Evolutionary conservation across 2,329 filamentous ascomycete genomes (phyloP).

Genomic region (Xylaria sp.): DNA sequence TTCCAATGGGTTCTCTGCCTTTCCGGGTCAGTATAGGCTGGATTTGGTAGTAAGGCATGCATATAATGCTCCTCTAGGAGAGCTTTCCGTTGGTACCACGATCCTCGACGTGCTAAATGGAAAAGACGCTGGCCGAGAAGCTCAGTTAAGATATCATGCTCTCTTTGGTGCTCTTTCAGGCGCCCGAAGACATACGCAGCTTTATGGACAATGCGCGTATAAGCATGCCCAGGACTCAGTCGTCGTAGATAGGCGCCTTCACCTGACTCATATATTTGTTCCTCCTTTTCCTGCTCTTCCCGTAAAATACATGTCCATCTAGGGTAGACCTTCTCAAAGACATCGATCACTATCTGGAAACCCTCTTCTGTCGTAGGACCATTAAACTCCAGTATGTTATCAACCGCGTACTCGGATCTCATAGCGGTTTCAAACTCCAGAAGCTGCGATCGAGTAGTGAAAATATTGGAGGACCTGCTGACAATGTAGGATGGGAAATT

Average conservation of each 20-base stretch:
- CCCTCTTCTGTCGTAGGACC: slow-evolving; percentile 70
- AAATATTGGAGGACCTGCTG: slow-evolving; percentile 87
- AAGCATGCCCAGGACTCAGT: slow-evolving; percentile 90
- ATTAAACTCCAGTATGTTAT: slow-evolving; percentile 80
- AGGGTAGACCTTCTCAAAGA: slow-evolving; percentile 76
- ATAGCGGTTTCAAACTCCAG: slow-evolving; percentile 91
- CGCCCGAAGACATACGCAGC: slow-evolving; percentile 78
- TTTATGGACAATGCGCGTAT: slow-evolving; percentile 92
- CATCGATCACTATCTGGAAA: slow-evolving; percentile 70
- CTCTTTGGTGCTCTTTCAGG: slow-evolving; percentile 78
- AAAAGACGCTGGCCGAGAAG: slow-evolving; percentile 83
- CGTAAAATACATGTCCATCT: slow-evolving; percentile 77
- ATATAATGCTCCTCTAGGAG: slow-evolving; percentile 96
- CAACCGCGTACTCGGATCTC: slow-evolving; percentile 79
- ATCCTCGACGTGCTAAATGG: slow-evolving; percentile 80
- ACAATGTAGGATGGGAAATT: slow-evolving; percentile 93
- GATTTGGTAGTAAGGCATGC: slow-evolving; percentile 61
- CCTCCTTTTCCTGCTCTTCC: slow-evolving; percentile 80
- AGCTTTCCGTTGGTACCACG: slow-evolving; percentile 96
- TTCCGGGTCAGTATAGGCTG: slow-evolving; percentile 46
- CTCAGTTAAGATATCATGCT: slow-evolving; percentile 75
- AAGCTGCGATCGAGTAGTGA: slow-evolving; percentile 73
- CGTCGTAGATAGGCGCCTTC: slow-evolving; percentile 89
- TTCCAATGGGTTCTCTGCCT: slow-evolving; percentile 84
- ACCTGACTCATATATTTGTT: slow-evolving; percentile 75